Conservation (phyloP, 1,284 basidiomycete species). For the Tilletia indica region DNA sequence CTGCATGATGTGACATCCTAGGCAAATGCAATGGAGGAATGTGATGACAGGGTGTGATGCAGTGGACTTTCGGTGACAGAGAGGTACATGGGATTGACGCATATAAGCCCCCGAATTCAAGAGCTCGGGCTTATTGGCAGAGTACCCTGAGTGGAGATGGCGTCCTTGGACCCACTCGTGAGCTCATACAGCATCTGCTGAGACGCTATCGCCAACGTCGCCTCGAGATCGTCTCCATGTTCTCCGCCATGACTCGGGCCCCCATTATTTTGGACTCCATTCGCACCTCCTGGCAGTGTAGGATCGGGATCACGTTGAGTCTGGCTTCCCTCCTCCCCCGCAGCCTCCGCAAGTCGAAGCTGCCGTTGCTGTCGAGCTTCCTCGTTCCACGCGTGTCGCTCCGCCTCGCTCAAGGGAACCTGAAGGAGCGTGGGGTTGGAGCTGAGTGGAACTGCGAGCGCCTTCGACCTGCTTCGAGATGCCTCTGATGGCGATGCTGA, state of each 20-base stretch:
- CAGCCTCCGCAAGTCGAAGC: background rate
- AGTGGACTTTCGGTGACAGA: too few relatives aligned
- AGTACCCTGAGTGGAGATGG: too few relatives aligned
- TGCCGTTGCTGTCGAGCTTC: background rate
- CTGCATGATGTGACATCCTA: too few relatives aligned
- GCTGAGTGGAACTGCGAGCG: background rate
- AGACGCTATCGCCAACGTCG: conserved; percentile 10
- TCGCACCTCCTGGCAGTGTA: background rate
- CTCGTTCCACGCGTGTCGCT: conserved; percentile 12
- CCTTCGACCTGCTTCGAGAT: background rate
- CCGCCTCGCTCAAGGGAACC: conserved; percentile 11
- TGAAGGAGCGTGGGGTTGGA: conserved; percentile 11
- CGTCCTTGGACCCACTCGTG: background rate
- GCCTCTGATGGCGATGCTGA: background rate
- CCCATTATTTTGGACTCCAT: background rate
- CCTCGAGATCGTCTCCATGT: background rate
- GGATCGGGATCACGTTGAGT: background rate
- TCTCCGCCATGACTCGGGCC: background rate
- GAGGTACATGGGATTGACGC: too few relatives aligned
- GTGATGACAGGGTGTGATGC: too few relatives aligned
- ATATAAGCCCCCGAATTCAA: too few relatives aligned
- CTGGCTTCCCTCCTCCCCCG: background rate
- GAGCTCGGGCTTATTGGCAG: background rate
- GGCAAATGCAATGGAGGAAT: too few relatives aligned
- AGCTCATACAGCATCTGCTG: conserved; percentile 6